Evolutionary conservation across 306 rosid species (phyloP), one percentile per base, ranked within the genome.

Genomic region (Cucumis melo): DNA sequence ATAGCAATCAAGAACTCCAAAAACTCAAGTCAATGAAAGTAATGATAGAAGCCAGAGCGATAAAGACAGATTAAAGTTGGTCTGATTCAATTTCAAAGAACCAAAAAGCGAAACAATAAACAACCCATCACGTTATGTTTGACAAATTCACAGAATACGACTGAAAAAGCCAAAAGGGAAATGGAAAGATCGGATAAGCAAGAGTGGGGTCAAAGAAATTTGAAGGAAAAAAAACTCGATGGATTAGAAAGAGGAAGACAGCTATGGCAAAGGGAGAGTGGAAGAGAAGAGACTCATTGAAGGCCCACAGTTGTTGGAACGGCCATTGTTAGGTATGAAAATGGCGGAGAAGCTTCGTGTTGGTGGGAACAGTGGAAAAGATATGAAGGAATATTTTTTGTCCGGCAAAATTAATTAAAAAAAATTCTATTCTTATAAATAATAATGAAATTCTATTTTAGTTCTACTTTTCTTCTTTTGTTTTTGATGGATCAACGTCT

Each of bases 101-200:
- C 1, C 59, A 56, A 41, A 58, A 65, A 64, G 75, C 62, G 53
- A 51, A 15, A 53, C 76, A 53, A 75, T 10, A 63, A 72, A 44
- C 55, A 62, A 59, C 76, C 60, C 54, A 36, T 54, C 41, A 48
- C 74, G 79, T 63, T 10, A 6, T 53, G 84, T 66, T 80, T 79
- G 84, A 82, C 86, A 21, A 78, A 76, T 78, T 77, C 86, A 62
- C 15, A 4, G 67, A 77, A 67, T 27, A 7, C 46, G 51, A n/a
- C 29, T 50, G 44, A 80, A 85, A 66, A 62, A 70, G 53, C 61
- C 82, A 71, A 71, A 80, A 64, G 5, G 5, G 54, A 20, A 67
- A 7, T 67, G 74, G 36, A 67, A 67, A 19, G 7, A 9, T 23
- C 46, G 58, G 77, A 73, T 27, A 53, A 53, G 60, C 19, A 51